Evolutionary conservation across 176 grass and related monocot species (phyloP), one percentile per base, ranked within the genome.

Genomic region (Triticum monococcum): DNA sequence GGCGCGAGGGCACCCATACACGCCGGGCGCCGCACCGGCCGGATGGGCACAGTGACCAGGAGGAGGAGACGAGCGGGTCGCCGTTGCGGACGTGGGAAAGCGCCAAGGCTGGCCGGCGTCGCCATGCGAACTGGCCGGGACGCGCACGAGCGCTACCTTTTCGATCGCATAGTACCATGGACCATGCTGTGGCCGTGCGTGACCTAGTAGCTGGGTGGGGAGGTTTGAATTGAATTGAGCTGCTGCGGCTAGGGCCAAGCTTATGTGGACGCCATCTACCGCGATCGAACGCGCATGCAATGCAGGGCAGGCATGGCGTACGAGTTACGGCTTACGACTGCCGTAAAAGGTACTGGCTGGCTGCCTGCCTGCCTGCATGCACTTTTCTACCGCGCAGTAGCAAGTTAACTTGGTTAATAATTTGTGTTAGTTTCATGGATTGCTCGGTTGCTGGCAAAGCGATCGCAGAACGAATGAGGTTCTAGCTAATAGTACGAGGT

Each of bases 31-130:
- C 13, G 13, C 46, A 50, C n/a, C 50, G 54, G 24, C 67, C 68
- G 56, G 52, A 22, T 48, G 12, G 45, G 14, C 52, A 56, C 52
- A 57, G 30, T 59, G 30, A 22, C 52, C 41, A 25, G 52, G 52
- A 57, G 61, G 38, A 85, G 33, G 30, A 56, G 41, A 85, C 73
- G 73, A 68, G 43, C 28, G 17, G 48, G 33, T 71, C 68, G 66
- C 33, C 2, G 38, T 76, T 24, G 59, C 7, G 18, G 62, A 23
- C 14, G 14, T 0, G 48, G 48, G 14, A 52, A 30, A 52, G 48
- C 48, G 48, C 14, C 14, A 52, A 52, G 48, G 14, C 1, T 52
- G 3, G 56, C 12, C 68, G 35, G 18, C 33, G 68, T 71, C 68
- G 33, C 11, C 22, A 38, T 17, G 68, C 28, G 68, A 12, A 2